These are phyloP conservation scores for Amaranthus tricolor DNA, from an alignment of 179 eudicot species.

Conservation along the genomic window DNA sequence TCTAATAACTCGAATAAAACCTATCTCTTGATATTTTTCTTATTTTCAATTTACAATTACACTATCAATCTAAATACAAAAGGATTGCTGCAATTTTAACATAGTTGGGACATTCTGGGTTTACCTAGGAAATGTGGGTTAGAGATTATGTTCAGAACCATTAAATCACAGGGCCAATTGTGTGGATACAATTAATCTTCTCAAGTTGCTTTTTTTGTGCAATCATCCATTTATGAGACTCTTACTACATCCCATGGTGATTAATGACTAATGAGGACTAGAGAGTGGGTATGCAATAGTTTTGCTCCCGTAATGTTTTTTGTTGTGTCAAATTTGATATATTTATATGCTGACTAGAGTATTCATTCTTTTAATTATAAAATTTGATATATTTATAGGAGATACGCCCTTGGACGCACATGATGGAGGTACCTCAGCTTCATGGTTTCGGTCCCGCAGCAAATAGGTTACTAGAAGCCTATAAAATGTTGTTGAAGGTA, in stretches of 20 bases:
- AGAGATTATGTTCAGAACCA: not conserved
- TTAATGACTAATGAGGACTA: not conserved
- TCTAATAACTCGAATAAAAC: not conserved
- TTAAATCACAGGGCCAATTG: not conserved
- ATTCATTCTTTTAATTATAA: not conserved
- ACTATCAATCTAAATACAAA: not conserved
- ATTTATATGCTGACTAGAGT: slow-evolving; percentile 6
- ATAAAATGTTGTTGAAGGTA: slow-evolving; percentile 97
- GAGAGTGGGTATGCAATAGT: not conserved
- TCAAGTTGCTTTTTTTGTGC: not conserved
- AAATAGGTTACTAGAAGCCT: slow-evolving; percentile 88
- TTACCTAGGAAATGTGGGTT: not conserved
- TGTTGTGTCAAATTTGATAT: not conserved
- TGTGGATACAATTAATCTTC: not conserved
- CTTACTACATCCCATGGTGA: not conserved
- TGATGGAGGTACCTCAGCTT: slow-evolving; percentile 99
- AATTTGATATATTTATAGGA: slow-evolving; percentile 41
- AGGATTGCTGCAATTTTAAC: not conserved
- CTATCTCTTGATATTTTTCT: not conserved
- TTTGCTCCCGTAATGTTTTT: not conserved
- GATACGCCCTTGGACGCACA: slow-evolving; percentile 99
- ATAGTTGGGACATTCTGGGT: not conserved
- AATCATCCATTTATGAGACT: not conserved
- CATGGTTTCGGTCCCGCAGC: slow-evolving; percentile 99
- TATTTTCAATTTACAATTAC: not conserved